A percentile compares a stretch with the other conserved stretches of the same genome.
Conservation (phyloP, 768 basidiomycete genomes). For the Termitomyces sp. region DNA sequence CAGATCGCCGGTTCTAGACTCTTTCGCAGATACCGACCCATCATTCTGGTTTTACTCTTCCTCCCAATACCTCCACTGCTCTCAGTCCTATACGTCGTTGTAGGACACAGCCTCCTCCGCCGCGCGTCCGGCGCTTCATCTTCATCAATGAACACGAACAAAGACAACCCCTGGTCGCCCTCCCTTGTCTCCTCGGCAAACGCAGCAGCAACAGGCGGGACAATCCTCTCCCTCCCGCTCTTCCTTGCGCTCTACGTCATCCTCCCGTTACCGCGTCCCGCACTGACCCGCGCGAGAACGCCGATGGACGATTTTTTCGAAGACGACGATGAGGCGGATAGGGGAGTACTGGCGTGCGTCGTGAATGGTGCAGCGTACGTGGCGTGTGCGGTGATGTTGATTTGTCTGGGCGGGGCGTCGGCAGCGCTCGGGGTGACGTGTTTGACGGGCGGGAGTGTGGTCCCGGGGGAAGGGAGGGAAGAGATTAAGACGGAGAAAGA, state of each 20-base stretch:
- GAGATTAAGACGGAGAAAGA: not conserved
- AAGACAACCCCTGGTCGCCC: slow-evolving; percentile 9
- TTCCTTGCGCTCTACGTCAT: slow-evolving; percentile 25
- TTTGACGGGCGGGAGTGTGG: not conserved
- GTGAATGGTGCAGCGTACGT: not conserved
- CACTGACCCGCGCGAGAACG: not conserved
- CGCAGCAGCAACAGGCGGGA: slow-evolving; percentile 27
- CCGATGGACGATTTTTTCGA: slow-evolving; percentile 1
- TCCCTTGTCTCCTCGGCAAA: slow-evolving; percentile 23
- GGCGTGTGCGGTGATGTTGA: not conserved
- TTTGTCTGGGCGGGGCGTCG: not conserved
- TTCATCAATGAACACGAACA: not conserved
- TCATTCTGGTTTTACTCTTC: slow-evolving; percentile 20
- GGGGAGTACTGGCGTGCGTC: not conserved
- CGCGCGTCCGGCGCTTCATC: slow-evolving; percentile 3
- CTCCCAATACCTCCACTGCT: slow-evolving; percentile 28
- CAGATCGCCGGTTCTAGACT: not conserved
- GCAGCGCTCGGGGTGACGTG: not conserved
- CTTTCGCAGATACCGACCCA: slow-evolving; percentile 1
- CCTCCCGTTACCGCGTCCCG: slow-evolving; percentile 11
- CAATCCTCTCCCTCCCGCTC: slow-evolving; percentile 27
- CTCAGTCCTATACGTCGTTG: slow-evolving; percentile 22
- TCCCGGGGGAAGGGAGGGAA: not conserved
- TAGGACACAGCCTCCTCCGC: slow-evolving; percentile 26
- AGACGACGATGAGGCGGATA: not conserved